Conservation (phyloP, 495 filamentous ascomycete species). For the Parathielavia appendiculata region DNA sequence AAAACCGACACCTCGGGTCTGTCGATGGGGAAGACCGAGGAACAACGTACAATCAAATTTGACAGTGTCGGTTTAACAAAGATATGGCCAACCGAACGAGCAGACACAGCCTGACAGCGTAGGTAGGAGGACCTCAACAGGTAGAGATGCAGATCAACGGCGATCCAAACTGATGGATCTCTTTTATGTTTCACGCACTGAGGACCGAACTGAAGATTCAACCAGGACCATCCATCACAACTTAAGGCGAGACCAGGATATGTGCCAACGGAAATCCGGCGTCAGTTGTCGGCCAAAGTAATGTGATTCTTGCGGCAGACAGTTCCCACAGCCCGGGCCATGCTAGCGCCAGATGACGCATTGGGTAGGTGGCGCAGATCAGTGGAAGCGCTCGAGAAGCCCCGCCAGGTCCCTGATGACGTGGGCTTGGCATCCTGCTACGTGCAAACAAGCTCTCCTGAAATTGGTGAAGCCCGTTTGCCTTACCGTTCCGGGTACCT, state of each 20-base stretch:
- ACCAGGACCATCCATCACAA: not conserved
- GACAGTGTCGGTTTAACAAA: not conserved
- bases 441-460: too few species aligned
- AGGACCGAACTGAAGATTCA: not conserved
- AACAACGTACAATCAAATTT: not conserved
- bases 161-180: not conserved
- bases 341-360: constrained; percentile 18
- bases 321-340: not conserved
- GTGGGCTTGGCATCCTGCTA: constrained; percentile 14
- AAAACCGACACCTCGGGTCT: not conserved
- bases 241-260: not conserved
- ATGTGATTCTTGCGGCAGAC: too few species aligned
- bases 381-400: too few species aligned
- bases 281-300: too few species aligned
- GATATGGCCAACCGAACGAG: too few species aligned
- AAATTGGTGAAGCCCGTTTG: not conserved
- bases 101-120: not conserved
- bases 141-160: constrained; percentile 3
- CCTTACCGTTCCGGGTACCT: not conserved
- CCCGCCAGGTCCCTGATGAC: constrained; percentile 10
- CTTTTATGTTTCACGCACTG: not conserved
- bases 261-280: too few species aligned
- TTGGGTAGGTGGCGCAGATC: constrained; percentile 16
- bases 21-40: not conserved
- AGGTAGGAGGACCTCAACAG: not conserved